A percentile compares a stretch with the other conserved stretches of the same genome.
These are phyloP conservation scores for Hygrocybe coccinea DNA, from an alignment of 768 basidiomycete genomes.

Conservation along the genomic window DNA sequence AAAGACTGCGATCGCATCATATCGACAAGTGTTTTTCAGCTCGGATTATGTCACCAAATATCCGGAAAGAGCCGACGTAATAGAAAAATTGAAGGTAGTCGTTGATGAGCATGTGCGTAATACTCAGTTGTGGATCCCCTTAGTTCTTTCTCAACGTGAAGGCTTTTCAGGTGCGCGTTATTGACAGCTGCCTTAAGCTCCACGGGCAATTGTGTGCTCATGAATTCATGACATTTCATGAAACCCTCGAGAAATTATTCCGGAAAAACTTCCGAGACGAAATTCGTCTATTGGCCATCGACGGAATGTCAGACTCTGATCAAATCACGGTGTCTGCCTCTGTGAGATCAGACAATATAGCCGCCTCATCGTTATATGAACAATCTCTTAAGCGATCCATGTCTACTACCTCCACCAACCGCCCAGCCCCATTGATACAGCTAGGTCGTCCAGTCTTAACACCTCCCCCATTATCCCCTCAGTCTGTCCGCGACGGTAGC, in stretches of 20 bases:
- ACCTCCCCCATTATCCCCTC: conserved; percentile 42
- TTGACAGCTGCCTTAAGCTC: conserved; percentile 78
- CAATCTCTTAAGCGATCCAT: conserved; percentile 44
- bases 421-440: conserved; percentile 50
- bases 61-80: conserved; percentile 63
- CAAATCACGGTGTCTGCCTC: conserved; percentile 38
- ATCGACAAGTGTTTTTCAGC: conserved; percentile 72
- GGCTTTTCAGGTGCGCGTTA: conserved; percentile 57
- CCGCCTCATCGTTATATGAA: conserved; percentile 44
- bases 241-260: conserved; percentile 82
- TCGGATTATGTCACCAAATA: conserved; percentile 62
- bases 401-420: conserved; percentile 43
- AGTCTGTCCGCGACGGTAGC: conserved; percentile 26
- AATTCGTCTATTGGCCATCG: conserved; percentile 64
- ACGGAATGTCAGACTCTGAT: conserved; percentile 47
- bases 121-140: neutral
- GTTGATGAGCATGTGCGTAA: conserved; percentile 76
- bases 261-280: conserved; percentile 81
- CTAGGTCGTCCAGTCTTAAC: conserved; percentile 43
- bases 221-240: conserved; percentile 91
- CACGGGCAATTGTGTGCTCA: conserved; percentile 78
- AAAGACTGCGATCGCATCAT: conserved; percentile 72
- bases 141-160: neutral
- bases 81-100: conserved; percentile 65
- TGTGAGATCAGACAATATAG: conserved; percentile 30